Percentiles rank a stretch among this genome's conserved stretches.
phyloP scores from a whole-genome alignment of 192 early-diverging fungal species.

The Podila minutissima region DNA sequence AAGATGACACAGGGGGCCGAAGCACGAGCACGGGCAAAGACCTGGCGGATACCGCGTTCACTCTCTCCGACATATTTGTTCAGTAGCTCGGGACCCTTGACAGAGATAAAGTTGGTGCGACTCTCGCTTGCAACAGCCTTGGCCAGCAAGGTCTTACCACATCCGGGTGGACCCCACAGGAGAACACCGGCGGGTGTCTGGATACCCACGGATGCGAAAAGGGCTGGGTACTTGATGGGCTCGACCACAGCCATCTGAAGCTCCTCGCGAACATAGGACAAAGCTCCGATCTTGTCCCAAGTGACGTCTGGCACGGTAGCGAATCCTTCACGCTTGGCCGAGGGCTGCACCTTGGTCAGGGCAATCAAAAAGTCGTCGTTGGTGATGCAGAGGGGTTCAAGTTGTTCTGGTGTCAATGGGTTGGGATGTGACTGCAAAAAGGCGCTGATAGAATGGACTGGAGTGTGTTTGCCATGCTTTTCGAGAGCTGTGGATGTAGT shows the following conservation, averaged over 20 bases:
- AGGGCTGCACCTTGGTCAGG: conserved; percentile 92
- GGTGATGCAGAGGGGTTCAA: conserved; percentile 84
- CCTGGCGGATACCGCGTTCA: conserved; percentile 94
- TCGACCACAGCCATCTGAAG: conserved; percentile 96
- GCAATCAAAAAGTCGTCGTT: conserved; percentile 89
- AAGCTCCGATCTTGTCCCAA: conserved; percentile 97
- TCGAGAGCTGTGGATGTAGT: conserved; percentile 23
- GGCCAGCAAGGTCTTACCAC: conserved; percentile 97
- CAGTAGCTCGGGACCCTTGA: conserved; percentile 97
- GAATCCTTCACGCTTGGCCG: conserved; percentile 98
- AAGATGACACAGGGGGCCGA: conserved; percentile 97
- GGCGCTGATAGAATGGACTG: conserved; percentile 72
- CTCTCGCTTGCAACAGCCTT: conserved; percentile 99
- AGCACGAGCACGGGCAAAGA: conserved; percentile 92
- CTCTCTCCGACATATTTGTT: conserved; percentile 99
- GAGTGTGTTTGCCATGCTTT: conserved; percentile 52
- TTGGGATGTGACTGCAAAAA: conserved; percentile 79
- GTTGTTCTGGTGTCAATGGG: conserved; percentile 81
- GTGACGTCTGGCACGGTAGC: conserved; percentile 96
- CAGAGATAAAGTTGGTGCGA: conserved; percentile 97
- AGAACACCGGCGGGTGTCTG: conserved; percentile 92
- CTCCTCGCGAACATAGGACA: conserved; percentile 87
- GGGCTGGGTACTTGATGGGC: conserved; percentile 91
- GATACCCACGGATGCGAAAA: conserved; percentile 91
- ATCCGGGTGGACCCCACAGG: conserved; percentile 98